Conservation (phyloP, 1,284 basidiomycete genomes). For the Filobasidium uniguttulatum region DNA sequence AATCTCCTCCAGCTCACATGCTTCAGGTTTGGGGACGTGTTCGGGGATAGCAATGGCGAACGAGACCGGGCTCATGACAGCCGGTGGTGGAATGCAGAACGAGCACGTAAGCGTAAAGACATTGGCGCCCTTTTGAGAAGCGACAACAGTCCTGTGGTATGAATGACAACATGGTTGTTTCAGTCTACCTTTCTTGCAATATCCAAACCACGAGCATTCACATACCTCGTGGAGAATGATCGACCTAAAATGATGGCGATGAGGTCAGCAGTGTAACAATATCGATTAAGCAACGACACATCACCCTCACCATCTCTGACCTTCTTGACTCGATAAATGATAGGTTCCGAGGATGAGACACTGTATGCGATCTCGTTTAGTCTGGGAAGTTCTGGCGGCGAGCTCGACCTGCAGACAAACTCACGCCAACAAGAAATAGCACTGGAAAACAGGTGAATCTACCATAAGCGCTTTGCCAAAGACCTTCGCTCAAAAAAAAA, state of each 20-base stretch:
- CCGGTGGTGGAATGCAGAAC: conserved; percentile 63
- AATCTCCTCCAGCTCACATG: conserved; percentile 50
- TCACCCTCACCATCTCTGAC: conserved; percentile 47
- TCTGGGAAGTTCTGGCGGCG: background rate
- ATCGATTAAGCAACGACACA: background rate
- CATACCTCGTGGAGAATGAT: conserved; percentile 15
- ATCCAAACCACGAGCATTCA: no score
- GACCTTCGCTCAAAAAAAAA: no score
- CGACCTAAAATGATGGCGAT: background rate
- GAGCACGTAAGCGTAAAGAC: conserved; percentile 77
- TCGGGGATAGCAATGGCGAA: conserved; percentile 10
- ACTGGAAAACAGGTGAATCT: conserved; percentile 18
- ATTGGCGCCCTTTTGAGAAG: conserved; percentile 56
- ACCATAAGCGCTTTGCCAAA: background rate
- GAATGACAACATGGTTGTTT: no score
- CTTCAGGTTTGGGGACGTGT: conserved; percentile 32
- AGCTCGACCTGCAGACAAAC: background rate
- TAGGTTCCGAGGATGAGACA: conserved; percentile 60
- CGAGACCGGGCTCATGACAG: conserved; percentile 6
- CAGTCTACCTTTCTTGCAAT: no score
- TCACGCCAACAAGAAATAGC: conserved; percentile 33
- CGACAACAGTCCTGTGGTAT: no score
- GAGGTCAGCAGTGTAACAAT: background rate
- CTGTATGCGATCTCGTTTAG: conserved; percentile 42
- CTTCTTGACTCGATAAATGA: conserved; percentile 74